Percentiles rank a stretch among this genome's conserved stretches.
Evolutionary conservation across 495 filamentous ascomycete species (phyloP).

Genomic region (Hypoxylon cercidicola): DNA sequence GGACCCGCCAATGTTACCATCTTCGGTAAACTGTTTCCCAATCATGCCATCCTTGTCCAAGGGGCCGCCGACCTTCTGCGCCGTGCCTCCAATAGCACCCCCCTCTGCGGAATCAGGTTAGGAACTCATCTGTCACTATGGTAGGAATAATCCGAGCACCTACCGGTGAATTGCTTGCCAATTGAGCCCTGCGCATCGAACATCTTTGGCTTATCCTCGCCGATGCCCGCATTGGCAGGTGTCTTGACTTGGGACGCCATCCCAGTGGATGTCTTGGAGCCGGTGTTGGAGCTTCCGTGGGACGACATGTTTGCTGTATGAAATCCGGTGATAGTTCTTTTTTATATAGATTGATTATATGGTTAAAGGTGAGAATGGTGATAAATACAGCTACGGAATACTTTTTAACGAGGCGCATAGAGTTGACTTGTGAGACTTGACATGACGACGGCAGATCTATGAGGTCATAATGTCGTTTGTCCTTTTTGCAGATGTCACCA

Average conservation of each 20-base stretch:
- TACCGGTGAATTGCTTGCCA: constrained; percentile 52
- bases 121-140: neutral
- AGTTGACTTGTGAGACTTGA: constrained; percentile 14
- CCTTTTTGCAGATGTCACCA: constrained; percentile 30
- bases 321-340: neutral
- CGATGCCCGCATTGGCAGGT: constrained; percentile 39
- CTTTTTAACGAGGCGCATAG: too few species aligned
- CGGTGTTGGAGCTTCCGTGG: constrained; percentile 43
- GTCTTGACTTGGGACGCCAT: constrained; percentile 41
- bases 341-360: neutral
- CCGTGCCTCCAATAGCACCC: constrained; percentile 55
- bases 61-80: constrained; percentile 61
- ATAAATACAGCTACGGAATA: too few species aligned
- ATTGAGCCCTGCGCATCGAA: constrained; percentile 49
- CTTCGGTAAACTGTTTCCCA: constrained; percentile 56
- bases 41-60: constrained; percentile 55
- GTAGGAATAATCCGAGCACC: neutral
- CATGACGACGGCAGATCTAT: constrained; percentile 19
- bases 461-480: constrained; percentile 34
- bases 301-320: constrained; percentile 34
- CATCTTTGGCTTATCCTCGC: constrained; percentile 44
- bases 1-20: constrained; percentile 53
- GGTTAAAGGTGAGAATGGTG: neutral
- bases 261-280: constrained; percentile 39
- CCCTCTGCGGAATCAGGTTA: constrained; percentile 46